Evolutionary conservation across 768 basidiomycete genomes (phyloP).

Genomic region (Lanmaoa rubissima): DNA sequence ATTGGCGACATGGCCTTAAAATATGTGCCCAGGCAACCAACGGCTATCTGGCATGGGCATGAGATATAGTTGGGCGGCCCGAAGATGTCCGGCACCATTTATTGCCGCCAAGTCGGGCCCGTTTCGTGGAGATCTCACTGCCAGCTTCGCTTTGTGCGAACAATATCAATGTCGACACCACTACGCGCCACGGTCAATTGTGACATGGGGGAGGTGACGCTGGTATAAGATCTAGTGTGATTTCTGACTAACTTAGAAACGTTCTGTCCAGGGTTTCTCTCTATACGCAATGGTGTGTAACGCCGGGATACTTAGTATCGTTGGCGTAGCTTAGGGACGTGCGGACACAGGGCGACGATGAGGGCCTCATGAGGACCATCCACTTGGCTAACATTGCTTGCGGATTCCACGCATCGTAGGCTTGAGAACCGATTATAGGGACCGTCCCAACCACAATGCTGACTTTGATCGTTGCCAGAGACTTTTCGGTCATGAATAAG

Average conservation of each 20-base stretch:
- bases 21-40: not conserved
- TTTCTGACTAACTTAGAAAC: conserved; percentile 2
- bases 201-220: conserved; percentile 53
- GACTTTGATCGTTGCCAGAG: conserved; percentile 34
- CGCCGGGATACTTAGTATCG: not conserved
- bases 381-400: conserved; percentile 65
- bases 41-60: not conserved
- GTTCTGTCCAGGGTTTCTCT: conserved; percentile 44
- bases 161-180: conserved; percentile 26
- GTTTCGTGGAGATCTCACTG: not conserved
- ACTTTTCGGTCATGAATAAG: conserved; percentile 64
- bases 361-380: conserved; percentile 52
- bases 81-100: not conserved
- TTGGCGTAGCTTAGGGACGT: not conserved
- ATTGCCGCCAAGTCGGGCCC: not conserved
- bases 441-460: not conserved
- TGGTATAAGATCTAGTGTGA: not conserved
- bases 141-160: not conserved
- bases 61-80: not conserved
- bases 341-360: conserved; percentile 45
- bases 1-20: not conserved
- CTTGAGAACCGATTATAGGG: not conserved
- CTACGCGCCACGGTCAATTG: conserved; percentile 49
- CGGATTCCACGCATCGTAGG: conserved; percentile 65
- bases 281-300: conserved; percentile 44